Evolutionary conservation across 1,284 basidiomycete genomes (phyloP).

Genomic region (Puccinia coronata): DNA sequence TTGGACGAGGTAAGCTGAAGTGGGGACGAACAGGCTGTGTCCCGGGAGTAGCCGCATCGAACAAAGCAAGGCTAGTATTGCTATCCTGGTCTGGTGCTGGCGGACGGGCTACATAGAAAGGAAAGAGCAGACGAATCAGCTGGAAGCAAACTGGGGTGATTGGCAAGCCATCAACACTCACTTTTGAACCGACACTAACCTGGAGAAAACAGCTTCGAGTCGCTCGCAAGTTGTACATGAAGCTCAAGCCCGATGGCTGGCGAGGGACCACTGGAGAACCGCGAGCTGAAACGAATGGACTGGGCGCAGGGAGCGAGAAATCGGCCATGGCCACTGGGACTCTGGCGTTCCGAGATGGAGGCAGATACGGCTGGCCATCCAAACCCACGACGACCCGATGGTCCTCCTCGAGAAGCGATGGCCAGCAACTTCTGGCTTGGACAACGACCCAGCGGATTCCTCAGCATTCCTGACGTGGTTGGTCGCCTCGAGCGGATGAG

Average conservation of each 20-base stretch:
- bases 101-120: constrained; percentile 62
- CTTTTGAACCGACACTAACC: constrained; percentile 55
- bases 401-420: not conserved
- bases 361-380: not conserved
- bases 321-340: not conserved
- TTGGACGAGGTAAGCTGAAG: not conserved
- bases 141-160: constrained; percentile 54
- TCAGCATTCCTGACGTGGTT: not conserved
- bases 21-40: constrained; percentile 75
- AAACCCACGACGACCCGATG: not conserved
- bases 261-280: not conserved
- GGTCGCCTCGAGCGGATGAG: not conserved
- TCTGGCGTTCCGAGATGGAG: not conserved
- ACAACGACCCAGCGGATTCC: not conserved
- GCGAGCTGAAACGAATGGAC: not conserved
- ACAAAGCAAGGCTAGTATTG: constrained; percentile 76
- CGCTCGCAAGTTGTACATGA: constrained; percentile 87
- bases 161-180: not conserved
- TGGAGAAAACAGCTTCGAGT: constrained; percentile 87
- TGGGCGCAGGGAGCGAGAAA: not conserved
- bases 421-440: not conserved
- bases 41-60: constrained; percentile 90
- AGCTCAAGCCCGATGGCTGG: constrained; percentile 90
- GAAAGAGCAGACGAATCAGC: constrained; percentile 51
- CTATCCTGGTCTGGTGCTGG: constrained; percentile 66